Percentiles rank a stretch among this genome's conserved stretches.
Evolutionary conservation across 2,329 filamentous ascomycete genomes (phyloP).

Genomic region (Talaromyces verruculosus): DNA sequence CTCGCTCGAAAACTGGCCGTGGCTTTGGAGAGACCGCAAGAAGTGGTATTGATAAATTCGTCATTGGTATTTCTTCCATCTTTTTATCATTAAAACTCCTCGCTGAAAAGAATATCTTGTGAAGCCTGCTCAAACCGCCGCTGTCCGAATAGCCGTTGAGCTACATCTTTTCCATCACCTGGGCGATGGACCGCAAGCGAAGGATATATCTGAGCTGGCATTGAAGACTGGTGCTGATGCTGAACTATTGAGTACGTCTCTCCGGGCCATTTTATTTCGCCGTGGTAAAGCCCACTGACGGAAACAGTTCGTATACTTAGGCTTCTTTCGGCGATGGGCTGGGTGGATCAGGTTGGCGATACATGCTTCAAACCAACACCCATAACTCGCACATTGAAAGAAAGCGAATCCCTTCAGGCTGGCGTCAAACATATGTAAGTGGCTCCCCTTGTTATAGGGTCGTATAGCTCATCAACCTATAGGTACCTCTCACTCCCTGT

Average conservation of each 20-base stretch:
- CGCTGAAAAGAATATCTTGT: background rate
- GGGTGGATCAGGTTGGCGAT: slow-evolving; percentile 16
- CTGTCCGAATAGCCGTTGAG: slow-evolving; percentile 9
- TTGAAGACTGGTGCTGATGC: slow-evolving; percentile 9
- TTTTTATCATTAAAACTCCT: background rate
- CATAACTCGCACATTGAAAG: slow-evolving; percentile 16
- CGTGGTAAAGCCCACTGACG: background rate
- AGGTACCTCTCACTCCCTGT: slow-evolving; percentile 11
- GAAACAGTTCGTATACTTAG: slow-evolving; percentile 17
- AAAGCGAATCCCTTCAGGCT: slow-evolving; percentile 13
- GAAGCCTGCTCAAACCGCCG: slow-evolving; percentile 16
- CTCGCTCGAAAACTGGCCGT: slow-evolving; percentile 14
- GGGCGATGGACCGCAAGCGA: slow-evolving; percentile 9
- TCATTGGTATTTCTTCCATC: background rate
- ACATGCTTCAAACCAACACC: slow-evolving; percentile 14
- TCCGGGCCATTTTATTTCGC: background rate
- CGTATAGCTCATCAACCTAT: background rate
- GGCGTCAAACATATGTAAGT: slow-evolving; percentile 17
- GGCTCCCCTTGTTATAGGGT: background rate
- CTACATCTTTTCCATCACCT: slow-evolving; percentile 11
- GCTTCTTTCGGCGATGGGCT: slow-evolving; percentile 17
- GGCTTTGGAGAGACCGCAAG: slow-evolving; percentile 15
- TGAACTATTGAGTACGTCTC: slow-evolving; percentile 15
- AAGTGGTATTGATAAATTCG: slow-evolving; percentile 12
- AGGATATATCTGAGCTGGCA: slow-evolving; percentile 11